Conservation (phyloP, 768 basidiomycete genomes). For the Mycena rebaudengoi region DNA sequence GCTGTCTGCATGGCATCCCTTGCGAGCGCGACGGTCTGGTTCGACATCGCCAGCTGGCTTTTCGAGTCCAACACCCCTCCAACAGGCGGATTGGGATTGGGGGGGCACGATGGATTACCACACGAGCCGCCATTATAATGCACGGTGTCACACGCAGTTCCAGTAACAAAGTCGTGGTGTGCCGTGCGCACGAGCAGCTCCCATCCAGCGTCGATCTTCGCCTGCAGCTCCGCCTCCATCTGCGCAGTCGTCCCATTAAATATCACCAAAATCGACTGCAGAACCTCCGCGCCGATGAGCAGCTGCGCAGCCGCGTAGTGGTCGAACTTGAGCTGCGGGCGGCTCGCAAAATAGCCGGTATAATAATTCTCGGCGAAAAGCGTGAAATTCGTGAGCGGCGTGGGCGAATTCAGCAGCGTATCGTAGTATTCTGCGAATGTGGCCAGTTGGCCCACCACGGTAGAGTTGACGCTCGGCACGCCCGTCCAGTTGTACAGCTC, state of each 20-base stretch:
- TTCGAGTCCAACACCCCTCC: slow-evolving; percentile 4
- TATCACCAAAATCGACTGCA: not conserved
- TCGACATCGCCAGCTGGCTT: slow-evolving; percentile 3
- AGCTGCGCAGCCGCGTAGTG: slow-evolving; percentile 5
- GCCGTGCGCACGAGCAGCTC: not conserved
- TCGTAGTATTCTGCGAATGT: slow-evolving; percentile 10
- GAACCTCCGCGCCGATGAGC: slow-evolving; percentile 5
- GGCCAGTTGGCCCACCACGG: not conserved
- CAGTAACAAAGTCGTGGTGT: slow-evolving; percentile 6
- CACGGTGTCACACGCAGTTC: not conserved
- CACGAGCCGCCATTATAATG: not conserved
- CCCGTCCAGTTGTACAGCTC: not conserved
- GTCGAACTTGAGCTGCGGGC: slow-evolving; percentile 8
- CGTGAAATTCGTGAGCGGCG: not conserved
- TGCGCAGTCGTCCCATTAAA: not conserved
- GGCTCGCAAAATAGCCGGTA: slow-evolving; percentile 8
- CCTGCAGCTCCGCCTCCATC: not conserved
- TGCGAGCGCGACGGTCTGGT: slow-evolving; percentile 4
- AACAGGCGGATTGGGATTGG: not conserved
- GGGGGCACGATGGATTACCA: not conserved
- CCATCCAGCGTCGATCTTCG: not conserved
- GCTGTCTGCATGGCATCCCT: slow-evolving; percentile 2
- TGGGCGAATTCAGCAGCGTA: not conserved
- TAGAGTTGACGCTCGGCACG: not conserved
- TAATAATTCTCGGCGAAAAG: slow-evolving; percentile 10